Base-by-base conservation (phyloP, 2,329 filamentous ascomycete genomes). In the Exophiala spinifera region DNA sequence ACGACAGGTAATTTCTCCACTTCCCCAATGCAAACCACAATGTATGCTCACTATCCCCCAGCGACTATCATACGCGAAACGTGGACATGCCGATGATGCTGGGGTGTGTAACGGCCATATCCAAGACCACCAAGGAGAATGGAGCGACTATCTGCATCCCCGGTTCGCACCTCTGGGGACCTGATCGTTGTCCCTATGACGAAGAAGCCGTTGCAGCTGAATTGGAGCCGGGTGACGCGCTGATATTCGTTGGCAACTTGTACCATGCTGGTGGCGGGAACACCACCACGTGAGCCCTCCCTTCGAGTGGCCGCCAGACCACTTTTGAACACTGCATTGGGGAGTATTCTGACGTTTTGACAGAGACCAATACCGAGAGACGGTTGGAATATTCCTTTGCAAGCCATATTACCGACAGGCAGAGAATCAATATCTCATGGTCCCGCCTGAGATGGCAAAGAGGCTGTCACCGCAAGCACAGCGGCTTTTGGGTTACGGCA, bases 31-130 rank as follows among this genome's bases (percentile, higher is more conserved):
- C 31, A 19, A 31, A 10, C 52, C 74, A 37, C 72, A 76, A 62
- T 14, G 65, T n/a, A 73, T 53, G 71, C 53, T 56, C 34, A 55
- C 20, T 39, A 21, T 15, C 8, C 28, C 3, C 19, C 20, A 57
- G 55, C 3, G 55, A 57, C 23, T 57, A 54, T 23, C 55, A 57
- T 40, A 56, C 75, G 64, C 59, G 65, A 10, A 68, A 72, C 48
- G 64, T 64, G 23, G 66, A 70, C 50, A 63, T 71, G 60, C 70
- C 71, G 3, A 66, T 70, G 14, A 70, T 73, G 69, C 63, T 72
- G 6, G 70, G 69, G 14, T 72, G 70, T 45, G 66, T 70, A n/a
- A 69, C 67, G 2, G 70, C 73, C 20, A 46, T 60, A 42, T 65
- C 56, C 5, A 63, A 61, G 21, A 59, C 63, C 6, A 65, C 61